Base-by-base conservation (phyloP, 2,329 filamentous ascomycete genomes). In the Delphinella strobiligena region DNA sequence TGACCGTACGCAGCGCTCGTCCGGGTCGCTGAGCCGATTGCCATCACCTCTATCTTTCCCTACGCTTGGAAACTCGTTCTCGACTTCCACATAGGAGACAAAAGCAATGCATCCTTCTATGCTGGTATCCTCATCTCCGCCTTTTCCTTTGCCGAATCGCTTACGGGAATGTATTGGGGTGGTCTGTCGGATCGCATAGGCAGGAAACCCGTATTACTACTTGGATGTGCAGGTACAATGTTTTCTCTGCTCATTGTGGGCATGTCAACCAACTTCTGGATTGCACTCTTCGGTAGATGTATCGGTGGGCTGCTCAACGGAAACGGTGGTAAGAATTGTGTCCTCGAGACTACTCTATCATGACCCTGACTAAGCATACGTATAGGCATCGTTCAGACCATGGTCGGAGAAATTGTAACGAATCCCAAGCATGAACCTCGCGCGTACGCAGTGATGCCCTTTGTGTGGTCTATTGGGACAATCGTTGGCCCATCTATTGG, bases 401-500 rank as follows among this genome's bases (percentile, higher is more conserved):
- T 93, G 83, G 88, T 94, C 11, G 85, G 81, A 19, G 88, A 95
- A 60, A 61, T 94, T 41, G 82, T 93, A 37, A 82, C 73, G 24
- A 83, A 80, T 42, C 85, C 83, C 11, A 82, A 88, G 52, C 84
- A 93, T 61, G 86, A 93, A 62, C 85, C 80, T 85, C 82, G 81
- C 45, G 88, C 88, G 19, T 94, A 88, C 58, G 78, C 86, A 2
- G 75, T 94, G 33, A 93, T 95, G 85, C 88, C 88, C 1, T 94
- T 94, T 54, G 82, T 94, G 5, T 95, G 88, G 87, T 81, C 75
- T 34, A 79, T 94, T 38, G 88, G 88, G 17, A 93, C 85, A 8
- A 93, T 94, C 47, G 71, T 93, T 38, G 88, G 88, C 0, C 83
- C 88, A 46, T 83, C 82, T 4, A 86, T 95, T 48, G 89, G 89